Percentiles rank a stretch among this genome's conserved stretches.
These are phyloP conservation scores for Ceratocystis destructans DNA, from an alignment of 2,329 filamentous ascomycete species.

Conservation along the genomic window DNA sequence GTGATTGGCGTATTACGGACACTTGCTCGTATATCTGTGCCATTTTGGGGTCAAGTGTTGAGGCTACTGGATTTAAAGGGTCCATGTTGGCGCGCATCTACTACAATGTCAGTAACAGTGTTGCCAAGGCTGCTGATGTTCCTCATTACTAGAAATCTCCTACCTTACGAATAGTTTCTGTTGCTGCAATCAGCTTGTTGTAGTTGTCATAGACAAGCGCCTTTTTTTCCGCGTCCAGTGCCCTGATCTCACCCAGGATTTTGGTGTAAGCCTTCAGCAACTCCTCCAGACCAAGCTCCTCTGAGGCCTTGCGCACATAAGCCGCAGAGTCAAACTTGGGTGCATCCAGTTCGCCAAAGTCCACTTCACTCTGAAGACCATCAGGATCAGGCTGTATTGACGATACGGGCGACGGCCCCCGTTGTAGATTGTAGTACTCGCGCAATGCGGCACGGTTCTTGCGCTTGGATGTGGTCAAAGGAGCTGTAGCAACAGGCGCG, in stretches of 20 bases:
- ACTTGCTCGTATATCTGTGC: slow-evolving; percentile 56
- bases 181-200: slow-evolving; percentile 89
- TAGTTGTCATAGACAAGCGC: slow-evolving; percentile 98
- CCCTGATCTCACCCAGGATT: slow-evolving; percentile 67
- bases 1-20: slow-evolving; percentile 38
- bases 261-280: slow-evolving; percentile 57
- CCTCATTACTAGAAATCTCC: slow-evolving; percentile 18
- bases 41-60: slow-evolving; percentile 59
- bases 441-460: slow-evolving; percentile 75
- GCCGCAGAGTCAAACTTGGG: slow-evolving; percentile 57
- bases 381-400: slow-evolving; percentile 15
- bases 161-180: slow-evolving; percentile 80
- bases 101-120: neutral
- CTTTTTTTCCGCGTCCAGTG: slow-evolving; percentile 90
- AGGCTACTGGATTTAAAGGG: slow-evolving; percentile 58
- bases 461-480: slow-evolving; percentile 31
- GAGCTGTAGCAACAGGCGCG: slow-evolving; percentile 19
- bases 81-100: slow-evolving; percentile 73
- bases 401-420: slow-evolving; percentile 23
- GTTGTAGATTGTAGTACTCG: slow-evolving; percentile 76
- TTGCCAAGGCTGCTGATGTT: neutral
- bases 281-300: slow-evolving; percentile 50
- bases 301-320: slow-evolving; percentile 50
- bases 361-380: slow-evolving; percentile 40
- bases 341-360: slow-evolving; percentile 58